phyloP scores from a whole-genome alignment of 2,329 filamentous ascomycete genomes.

The Colletotrichum nymphaeae region DNA sequence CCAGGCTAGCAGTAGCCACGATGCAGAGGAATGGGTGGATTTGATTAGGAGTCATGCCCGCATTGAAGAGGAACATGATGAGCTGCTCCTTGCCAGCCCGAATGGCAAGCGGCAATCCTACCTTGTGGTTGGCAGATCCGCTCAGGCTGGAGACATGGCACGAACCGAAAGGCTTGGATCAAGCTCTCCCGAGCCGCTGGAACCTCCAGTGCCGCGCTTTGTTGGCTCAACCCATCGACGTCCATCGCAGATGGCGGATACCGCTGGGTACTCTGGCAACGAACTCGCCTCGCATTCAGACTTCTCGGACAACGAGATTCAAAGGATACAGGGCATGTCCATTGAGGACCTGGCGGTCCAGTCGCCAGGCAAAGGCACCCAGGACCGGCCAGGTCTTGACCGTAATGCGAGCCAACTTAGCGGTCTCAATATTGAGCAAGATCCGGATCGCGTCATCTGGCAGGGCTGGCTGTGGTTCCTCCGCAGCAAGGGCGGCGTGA shows the following conservation, averaged over 20 bases:
- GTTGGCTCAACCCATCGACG: slow-evolving; percentile 53
- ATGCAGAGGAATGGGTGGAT: slow-evolving; percentile 89
- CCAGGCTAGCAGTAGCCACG: slow-evolving; percentile 77
- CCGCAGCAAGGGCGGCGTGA: slow-evolving; percentile 83
- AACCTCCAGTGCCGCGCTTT: slow-evolving; percentile 51
- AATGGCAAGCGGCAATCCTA: slow-evolving; percentile 61
- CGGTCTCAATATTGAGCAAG: slow-evolving; percentile 66
- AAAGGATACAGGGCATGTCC: slow-evolving; percentile 61
- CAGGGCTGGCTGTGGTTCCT: slow-evolving; percentile 91
- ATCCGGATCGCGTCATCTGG: slow-evolving; percentile 91
- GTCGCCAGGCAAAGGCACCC: slow-evolving; percentile 40
- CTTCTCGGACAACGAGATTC: slow-evolving; percentile 77
- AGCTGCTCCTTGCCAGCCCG: slow-evolving; percentile 80
- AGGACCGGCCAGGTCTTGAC: slow-evolving; percentile 47
- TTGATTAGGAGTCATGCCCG: slow-evolving; percentile 82
- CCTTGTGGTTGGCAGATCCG: slow-evolving; percentile 37
- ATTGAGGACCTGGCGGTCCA: slow-evolving; percentile 61
- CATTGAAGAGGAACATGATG: slow-evolving; percentile 89
- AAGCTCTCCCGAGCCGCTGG: slow-evolving; percentile 71
- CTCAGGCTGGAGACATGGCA: slow-evolving; percentile 1
- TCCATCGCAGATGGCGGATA: slow-evolving; percentile 72
- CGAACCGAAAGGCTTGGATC: slow-evolving; percentile 52
- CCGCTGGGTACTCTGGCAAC: slow-evolving; percentile 71
- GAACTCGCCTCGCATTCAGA: slow-evolving; percentile 86
- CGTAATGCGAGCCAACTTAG: slow-evolving; percentile 74